A percentile compares a stretch with the other conserved stretches of the same genome.
Evolutionary conservation across 352 stramenopile genomes (phyloP).

Genomic region (Phytophthora citrophthora): DNA sequence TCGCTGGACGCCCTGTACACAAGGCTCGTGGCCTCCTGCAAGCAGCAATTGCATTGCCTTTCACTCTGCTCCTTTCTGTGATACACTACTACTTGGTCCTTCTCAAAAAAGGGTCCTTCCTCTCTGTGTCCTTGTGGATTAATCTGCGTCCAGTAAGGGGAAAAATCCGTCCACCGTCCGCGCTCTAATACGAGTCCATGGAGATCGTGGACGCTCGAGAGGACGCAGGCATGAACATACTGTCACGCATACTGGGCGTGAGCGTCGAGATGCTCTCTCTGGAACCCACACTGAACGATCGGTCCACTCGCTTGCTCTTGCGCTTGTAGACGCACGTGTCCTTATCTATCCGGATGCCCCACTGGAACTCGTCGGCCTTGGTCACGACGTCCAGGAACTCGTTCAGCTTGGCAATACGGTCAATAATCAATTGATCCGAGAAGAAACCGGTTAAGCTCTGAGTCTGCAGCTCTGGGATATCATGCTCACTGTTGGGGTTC

Average conservation of each 20-base stretch:
- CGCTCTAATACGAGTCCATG: slow-evolving; percentile 55
- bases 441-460: slow-evolving; percentile 84
- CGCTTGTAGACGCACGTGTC: slow-evolving; percentile 90
- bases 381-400: slow-evolving; percentile 88
- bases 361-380: slow-evolving; percentile 88
- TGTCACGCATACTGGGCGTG: slow-evolving; percentile 76
- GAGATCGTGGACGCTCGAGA: slow-evolving; percentile 77
- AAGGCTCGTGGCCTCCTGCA: slow-evolving; percentile 5
- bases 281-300: slow-evolving; percentile 66
- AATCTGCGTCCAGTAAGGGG: slow-evolving; percentile 6
- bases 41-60: slow-evolving; percentile 1
- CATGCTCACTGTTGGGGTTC: slow-evolving; percentile 74
- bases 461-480: slow-evolving; percentile 85
- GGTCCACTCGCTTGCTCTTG: slow-evolving; percentile 82
- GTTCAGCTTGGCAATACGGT: slow-evolving; percentile 87
- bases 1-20: slow-evolving; percentile 36
- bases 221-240: slow-evolving; percentile 64
- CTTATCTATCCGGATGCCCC: slow-evolving; percentile 91
- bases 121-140: background rate
- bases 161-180: background rate
- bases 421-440: slow-evolving; percentile 86
- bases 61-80: slow-evolving; percentile 32
- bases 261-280: slow-evolving; percentile 85
- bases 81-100: slow-evolving; percentile 43
- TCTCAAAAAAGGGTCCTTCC: slow-evolving; percentile 18